Evolutionary conservation across 495 filamentous ascomycete genomes (phyloP).

Genomic region (Podospora tetraspora): DNA sequence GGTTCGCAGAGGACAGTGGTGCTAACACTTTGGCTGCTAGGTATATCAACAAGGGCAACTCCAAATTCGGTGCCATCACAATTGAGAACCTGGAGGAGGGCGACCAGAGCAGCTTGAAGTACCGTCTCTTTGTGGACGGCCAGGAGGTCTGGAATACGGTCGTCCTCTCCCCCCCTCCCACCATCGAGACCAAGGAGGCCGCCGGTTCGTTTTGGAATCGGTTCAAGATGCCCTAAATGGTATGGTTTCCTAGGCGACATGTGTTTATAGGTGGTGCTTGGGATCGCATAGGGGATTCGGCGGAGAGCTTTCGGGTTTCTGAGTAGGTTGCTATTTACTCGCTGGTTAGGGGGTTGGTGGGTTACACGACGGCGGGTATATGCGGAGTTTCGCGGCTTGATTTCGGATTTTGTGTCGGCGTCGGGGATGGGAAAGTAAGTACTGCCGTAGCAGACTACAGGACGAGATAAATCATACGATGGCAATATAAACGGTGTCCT

Average conservation of each 20-base stretch:
- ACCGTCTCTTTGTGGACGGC: constrained; percentile 78
- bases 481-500: not conserved
- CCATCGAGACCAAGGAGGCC: constrained; percentile 12
- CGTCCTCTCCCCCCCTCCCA: constrained; percentile 45
- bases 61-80: constrained; percentile 85
- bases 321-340: not conserved
- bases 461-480: not conserved
- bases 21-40: constrained; percentile 26
- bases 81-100: constrained; percentile 60
- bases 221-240: constrained; percentile 21
- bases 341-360: not conserved
- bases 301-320: not conserved
- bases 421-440: not conserved
- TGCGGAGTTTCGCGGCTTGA: not conserved
- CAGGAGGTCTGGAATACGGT: constrained; percentile 68
- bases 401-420: not conserved
- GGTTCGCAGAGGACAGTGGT: not conserved
- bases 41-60: constrained; percentile 80
- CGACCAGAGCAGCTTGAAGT: constrained; percentile 63
- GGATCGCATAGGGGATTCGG: no score
- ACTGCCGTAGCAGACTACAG: not conserved
- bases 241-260: not conserved
- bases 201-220: constrained; percentile 39
- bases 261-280: not conserved
- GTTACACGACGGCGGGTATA: not conserved